A percentile compares a stretch with the other conserved stretches of the same genome.
Evolutionary conservation across 768 basidiomycete genomes (phyloP).

Genomic region (Mycena vulgaris): DNA sequence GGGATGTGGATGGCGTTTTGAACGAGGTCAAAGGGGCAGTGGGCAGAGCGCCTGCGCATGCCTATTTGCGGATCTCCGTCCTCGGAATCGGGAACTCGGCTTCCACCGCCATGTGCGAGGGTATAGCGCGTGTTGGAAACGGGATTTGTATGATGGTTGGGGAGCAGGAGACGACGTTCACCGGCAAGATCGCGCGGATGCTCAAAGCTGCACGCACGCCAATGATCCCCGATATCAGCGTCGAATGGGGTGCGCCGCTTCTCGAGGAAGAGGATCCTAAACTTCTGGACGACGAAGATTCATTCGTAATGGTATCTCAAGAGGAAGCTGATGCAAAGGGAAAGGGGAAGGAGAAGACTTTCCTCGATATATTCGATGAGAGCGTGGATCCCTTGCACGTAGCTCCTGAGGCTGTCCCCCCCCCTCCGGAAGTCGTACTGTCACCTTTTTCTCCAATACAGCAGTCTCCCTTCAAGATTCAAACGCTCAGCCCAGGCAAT

Average conservation of each 20-base stretch:
- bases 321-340: constrained; percentile 22
- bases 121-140: constrained; percentile 51
- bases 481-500: constrained; percentile 24
- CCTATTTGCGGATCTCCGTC: constrained; percentile 57
- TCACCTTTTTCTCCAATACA: constrained; percentile 25
- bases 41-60: constrained; percentile 33
- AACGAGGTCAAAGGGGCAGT: constrained; percentile 41
- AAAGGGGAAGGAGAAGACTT: neutral
- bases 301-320: constrained; percentile 23
- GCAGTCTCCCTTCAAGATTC: constrained; percentile 37
- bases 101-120: constrained; percentile 62
- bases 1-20: constrained; percentile 32
- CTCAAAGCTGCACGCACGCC: constrained; percentile 57
- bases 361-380: constrained; percentile 33
- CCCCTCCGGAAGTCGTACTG: constrained; percentile 14
- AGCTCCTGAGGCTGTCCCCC: constrained; percentile 17
- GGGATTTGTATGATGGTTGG: constrained; percentile 58
- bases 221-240: constrained; percentile 50
- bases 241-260: constrained; percentile 53
- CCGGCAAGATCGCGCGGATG: constrained; percentile 57
- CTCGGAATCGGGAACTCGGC: constrained; percentile 61
- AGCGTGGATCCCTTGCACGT: constrained; percentile 9
- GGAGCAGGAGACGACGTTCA: constrained; percentile 51
- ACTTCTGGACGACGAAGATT: constrained; percentile 13
- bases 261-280: constrained; percentile 11